Evolutionary conservation across 2,329 filamentous ascomycete genomes (phyloP).

Genomic region (Hypoxylon sp.): DNA sequence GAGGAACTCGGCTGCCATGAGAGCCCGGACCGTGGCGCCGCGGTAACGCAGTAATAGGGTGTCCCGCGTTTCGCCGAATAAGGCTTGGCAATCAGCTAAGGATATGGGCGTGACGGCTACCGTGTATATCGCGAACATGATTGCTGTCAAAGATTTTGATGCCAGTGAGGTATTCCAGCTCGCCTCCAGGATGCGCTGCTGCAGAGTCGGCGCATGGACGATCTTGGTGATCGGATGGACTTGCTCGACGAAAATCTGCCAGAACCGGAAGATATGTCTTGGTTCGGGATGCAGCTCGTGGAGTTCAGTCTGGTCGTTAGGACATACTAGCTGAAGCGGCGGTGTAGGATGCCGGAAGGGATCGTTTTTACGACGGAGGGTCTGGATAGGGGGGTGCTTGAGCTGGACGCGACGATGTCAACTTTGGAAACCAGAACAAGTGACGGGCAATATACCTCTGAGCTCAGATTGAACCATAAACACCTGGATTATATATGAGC

Average conservation of each 20-base stretch:
- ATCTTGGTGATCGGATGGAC: conserved; percentile 73
- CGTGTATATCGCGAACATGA: conserved; percentile 3
- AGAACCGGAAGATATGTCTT: conserved; percentile 64
- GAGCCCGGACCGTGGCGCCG: neutral
- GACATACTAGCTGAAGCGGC: conserved; percentile 56
- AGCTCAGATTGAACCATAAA: neutral
- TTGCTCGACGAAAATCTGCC: conserved; percentile 72
- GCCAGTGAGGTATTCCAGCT: neutral
- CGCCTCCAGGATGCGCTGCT: conserved; percentile 67
- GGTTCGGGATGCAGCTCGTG: conserved; percentile 65
- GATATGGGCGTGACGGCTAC: conserved; percentile 1
- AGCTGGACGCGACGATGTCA: neutral
- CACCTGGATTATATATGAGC: neutral
- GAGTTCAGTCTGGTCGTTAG: conserved; percentile 55
- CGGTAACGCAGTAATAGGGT: neutral
- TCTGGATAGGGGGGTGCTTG: neutral
- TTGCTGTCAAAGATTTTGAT: neutral
- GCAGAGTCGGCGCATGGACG: conserved; percentile 69
- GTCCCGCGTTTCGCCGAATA: neutral
- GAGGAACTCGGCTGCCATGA: neutral
- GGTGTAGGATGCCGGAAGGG: conserved; percentile 5
- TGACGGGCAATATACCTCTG: neutral
- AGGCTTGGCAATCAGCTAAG: neutral
- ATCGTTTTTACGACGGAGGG: neutral
- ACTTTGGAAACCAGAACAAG: neutral